Evolutionary conservation across 192 early-diverging fungal species (phyloP).

Genomic region (Coemansia sp.): DNA sequence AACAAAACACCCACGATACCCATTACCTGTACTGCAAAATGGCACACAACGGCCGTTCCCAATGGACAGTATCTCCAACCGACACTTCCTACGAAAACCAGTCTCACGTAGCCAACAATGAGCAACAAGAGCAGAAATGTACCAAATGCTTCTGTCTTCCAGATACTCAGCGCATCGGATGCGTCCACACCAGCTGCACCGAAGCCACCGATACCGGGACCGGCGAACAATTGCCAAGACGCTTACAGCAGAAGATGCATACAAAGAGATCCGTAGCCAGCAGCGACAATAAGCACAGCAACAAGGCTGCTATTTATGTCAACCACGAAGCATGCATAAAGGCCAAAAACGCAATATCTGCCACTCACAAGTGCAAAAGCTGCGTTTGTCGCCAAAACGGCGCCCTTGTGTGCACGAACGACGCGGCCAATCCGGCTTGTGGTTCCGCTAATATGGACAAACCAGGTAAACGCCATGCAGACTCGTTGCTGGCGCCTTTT

Average conservation of each 20-base stretch:
- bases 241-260: slow-evolving; percentile 5
- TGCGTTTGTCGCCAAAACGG: slow-evolving; percentile 41
- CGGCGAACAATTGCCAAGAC: no score
- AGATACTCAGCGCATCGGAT: slow-evolving; percentile 38
- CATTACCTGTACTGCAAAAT: slow-evolving; percentile 37
- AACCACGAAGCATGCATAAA: slow-evolving; percentile 42
- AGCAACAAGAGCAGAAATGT: slow-evolving; percentile 5
- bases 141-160: slow-evolving; percentile 42
- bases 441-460: neutral
- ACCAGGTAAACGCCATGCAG: neutral
- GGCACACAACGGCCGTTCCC: slow-evolving; percentile 34
- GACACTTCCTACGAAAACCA: neutral
- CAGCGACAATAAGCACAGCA: neutral
- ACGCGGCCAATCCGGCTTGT: neutral
- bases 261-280: no score
- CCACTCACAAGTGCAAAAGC: slow-evolving; percentile 7
- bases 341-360: slow-evolving; percentile 14
- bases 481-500: neutral
- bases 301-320: slow-evolving; percentile 14
- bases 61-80: slow-evolving; percentile 16
- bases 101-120: neutral
- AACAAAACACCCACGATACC: slow-evolving; percentile 19
- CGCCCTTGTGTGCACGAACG: slow-evolving; percentile 12
- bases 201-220: neutral
- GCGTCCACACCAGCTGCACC: slow-evolving; percentile 9